Conservation (phyloP, 2,329 filamentous ascomycete species). For the Diaporthe sp. region DNA sequence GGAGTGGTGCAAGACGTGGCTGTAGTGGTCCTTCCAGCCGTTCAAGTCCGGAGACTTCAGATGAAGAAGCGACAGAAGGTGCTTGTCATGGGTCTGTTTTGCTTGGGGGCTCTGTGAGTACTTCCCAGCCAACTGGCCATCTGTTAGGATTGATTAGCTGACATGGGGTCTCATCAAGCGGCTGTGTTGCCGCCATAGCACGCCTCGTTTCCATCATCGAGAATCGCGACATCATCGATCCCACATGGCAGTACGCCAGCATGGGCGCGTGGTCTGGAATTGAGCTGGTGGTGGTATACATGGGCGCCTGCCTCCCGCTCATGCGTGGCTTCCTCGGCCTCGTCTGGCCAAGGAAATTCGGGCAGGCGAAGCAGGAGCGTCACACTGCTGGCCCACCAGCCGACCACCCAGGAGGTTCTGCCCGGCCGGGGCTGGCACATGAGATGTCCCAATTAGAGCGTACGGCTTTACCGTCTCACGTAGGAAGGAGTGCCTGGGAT, state of each 20-base stretch:
- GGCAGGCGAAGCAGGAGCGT: neutral
- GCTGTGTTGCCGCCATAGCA: neutral
- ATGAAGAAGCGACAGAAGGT: neutral
- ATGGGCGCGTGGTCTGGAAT: constrained; percentile 11
- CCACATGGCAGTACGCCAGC: constrained; percentile 9
- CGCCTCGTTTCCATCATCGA: constrained; percentile 5
- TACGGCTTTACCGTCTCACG: neutral
- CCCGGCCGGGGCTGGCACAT: neutral
- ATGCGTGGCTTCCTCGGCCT: constrained; percentile 16
- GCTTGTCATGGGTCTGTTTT: neutral
- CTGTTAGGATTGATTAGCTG: neutral
- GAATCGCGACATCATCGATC: constrained; percentile 16
- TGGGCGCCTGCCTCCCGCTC: neutral
- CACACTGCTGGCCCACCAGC: neutral
- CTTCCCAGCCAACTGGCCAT: neutral
- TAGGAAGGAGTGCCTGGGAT: neutral
- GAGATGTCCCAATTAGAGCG: neutral
- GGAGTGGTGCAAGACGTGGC: neutral
- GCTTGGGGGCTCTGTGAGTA: constrained; percentile 9
- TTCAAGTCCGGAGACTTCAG: constrained; percentile 1
- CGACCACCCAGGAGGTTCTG: neutral
- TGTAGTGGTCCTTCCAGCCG: neutral
- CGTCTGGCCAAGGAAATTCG: constrained; percentile 16
- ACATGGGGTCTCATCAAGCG: neutral
- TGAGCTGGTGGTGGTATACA: neutral